Base-by-base conservation (phyloP, 2,329 filamentous ascomycete genomes). In the Fusarium keratoplasticum region DNA sequence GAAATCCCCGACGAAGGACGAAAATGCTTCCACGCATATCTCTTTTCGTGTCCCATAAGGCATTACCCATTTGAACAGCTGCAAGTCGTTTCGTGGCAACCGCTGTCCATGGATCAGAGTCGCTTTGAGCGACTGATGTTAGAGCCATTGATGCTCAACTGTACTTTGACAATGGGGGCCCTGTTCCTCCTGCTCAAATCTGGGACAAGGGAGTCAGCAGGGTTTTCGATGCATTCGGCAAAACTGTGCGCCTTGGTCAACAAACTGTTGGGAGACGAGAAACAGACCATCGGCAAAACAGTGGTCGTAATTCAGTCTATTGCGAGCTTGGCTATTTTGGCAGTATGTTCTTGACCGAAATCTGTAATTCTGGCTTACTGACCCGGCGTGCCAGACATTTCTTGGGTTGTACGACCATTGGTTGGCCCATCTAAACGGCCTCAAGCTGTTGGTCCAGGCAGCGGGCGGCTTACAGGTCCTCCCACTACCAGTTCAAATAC, bases 191-290 rank as follows among this genome's bases (percentile, higher is more conserved):
- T 67, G 6, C 40, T 67, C 0, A 33, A 38, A 7, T 57, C 64
- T 4, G 64, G 50, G 16, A 67, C 20, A n/a, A 47, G 20, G n/a
- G 64, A 62, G 20, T 16, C 22, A 2, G 50, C 50, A 18, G 64
- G 64, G 25, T 57, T 67, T 29, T 22, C 59, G 2, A 67, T 67
- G 64, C 64, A 67, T n/a, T 57, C 47, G 29, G 59, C 64, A 13
- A 67, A 50, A 9, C 38, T 67, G 2, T 67, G 64, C 4, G 50
- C 47, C 2, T 38, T 67, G n/a, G 64, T 62, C 31, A 67, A 67
- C 58, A 88, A 87, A 9, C 9, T 67, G 11, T 4, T 67, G 5
- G 60, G 38, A 1, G 57, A 67, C 11, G 8, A 44, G 22, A 2
- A 47, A 22, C 59, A 57, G 16, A 33, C 20, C 35, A 36, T 57